Percentiles rank a stretch among this genome's conserved stretches.
Conservation (phyloP, 2,329 filamentous ascomycete species). For the Diaporthe citriasiana region DNA sequence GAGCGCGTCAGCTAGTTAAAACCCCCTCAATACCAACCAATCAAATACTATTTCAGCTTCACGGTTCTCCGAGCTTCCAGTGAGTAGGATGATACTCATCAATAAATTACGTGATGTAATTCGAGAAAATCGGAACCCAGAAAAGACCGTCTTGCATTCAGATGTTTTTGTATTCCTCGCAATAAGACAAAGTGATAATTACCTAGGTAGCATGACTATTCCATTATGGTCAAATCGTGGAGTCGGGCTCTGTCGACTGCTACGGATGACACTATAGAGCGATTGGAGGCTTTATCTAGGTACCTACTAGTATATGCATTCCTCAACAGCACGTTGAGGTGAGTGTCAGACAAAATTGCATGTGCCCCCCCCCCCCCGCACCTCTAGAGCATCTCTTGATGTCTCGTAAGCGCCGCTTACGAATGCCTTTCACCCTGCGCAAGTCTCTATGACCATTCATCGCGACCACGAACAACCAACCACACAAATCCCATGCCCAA, state of each 20-base stretch:
- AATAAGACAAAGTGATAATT: background rate
- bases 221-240: background rate
- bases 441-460: too few species aligned
- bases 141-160: too few species aligned
- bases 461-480: too few species aligned
- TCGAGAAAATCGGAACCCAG: too few species aligned
- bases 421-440: background rate
- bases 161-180: background rate
- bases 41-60: too few species aligned
- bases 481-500: too few species aligned
- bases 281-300: background rate
- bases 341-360: background rate
- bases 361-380: too few species aligned
- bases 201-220: background rate
- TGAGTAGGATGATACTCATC: background rate
- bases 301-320: background rate
- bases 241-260: too few species aligned
- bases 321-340: background rate
- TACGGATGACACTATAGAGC: background rate
- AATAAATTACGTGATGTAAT: background rate
- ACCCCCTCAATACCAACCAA: background rate
- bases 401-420: background rate
- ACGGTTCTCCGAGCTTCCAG: background rate
- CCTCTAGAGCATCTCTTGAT: background rate
- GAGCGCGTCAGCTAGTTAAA: constrained; percentile 15